phyloP scores from a whole-genome alignment of 1,284 basidiomycete genomes.

The Stygiomarasmius scandens region DNA sequence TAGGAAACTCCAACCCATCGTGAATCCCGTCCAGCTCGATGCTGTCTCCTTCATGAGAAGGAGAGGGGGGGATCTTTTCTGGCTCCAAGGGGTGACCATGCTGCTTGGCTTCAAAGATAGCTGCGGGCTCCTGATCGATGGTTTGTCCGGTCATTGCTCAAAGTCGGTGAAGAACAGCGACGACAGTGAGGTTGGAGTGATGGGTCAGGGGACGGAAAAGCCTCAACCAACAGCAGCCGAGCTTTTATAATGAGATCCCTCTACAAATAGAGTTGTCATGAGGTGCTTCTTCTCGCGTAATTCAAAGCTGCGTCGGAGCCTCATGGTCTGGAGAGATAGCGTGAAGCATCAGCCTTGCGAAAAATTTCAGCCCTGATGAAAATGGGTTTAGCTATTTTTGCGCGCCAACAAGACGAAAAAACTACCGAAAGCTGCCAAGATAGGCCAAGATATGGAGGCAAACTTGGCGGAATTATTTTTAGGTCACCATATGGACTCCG shows the following conservation, averaged over 20 bases:
- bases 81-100: neutral
- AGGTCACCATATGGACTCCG: neutral
- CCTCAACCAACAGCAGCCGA: neutral
- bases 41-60: neutral
- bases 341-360: no score
- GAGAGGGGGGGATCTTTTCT: neutral
- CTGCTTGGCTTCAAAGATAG: neutral
- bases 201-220: neutral
- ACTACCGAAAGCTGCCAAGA: neutral
- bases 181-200: neutral
- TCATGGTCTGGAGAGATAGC: no score
- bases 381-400: no score
- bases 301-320: neutral
- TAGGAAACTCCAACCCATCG: conserved; percentile 66
- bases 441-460: neutral
- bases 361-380: no score
- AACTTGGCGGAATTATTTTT: neutral
- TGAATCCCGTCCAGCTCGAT: conserved; percentile 46
- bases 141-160: neutral
- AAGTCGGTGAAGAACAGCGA: neutral
- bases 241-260: neutral
- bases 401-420: neutral
- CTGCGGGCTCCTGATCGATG: neutral
- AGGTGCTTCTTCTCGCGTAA: neutral
- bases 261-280: neutral